A percentile compares a stretch with the other conserved stretches of the same genome.
Evolutionary conservation across 495 filamentous ascomycete species (phyloP).

Genomic region (Lasiosphaeriaceae sp.): DNA sequence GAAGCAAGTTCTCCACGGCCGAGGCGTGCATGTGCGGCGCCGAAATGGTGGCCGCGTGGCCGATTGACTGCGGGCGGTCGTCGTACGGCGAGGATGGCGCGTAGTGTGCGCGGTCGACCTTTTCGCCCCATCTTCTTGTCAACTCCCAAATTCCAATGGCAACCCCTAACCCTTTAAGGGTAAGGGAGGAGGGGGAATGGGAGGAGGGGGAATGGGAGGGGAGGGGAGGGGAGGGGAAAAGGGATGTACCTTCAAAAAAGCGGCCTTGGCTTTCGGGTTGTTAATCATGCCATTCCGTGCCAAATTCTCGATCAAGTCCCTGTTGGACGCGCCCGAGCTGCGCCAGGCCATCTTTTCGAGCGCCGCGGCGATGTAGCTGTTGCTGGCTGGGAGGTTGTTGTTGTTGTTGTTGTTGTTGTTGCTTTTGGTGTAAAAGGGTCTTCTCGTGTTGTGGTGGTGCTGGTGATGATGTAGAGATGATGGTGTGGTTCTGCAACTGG

Average conservation of each 20-base stretch:
- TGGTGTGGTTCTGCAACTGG: no score
- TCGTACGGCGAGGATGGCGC: constrained; percentile 65
- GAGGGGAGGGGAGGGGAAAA: no score
- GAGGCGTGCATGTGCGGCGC: constrained; percentile 97
- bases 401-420: background rate
- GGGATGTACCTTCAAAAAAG: constrained; percentile 66
- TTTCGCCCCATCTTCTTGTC: background rate
- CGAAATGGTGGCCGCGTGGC: constrained; percentile 83
- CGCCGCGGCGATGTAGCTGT: background rate
- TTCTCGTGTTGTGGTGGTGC: no score
- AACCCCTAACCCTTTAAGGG: no score
- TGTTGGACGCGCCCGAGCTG: constrained; percentile 74
- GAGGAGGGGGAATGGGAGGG: no score
- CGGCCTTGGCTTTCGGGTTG: constrained; percentile 62
- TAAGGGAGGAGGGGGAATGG: no score
- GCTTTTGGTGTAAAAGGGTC: no score
- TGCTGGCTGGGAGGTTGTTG: background rate
- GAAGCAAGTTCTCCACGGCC: constrained; percentile 64
- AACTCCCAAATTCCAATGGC: no score
- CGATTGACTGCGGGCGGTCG: constrained; percentile 88
- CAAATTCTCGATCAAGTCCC: constrained; percentile 75
- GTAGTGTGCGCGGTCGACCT: constrained; percentile 93
- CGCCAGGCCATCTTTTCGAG: constrained; percentile 79
- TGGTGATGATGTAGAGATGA: no score
- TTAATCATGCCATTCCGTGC: constrained; percentile 67